These are phyloP conservation scores for Symbiodinium natans DNA, from an alignment of 73 alveolate species.

Conservation along the genomic window DNA sequence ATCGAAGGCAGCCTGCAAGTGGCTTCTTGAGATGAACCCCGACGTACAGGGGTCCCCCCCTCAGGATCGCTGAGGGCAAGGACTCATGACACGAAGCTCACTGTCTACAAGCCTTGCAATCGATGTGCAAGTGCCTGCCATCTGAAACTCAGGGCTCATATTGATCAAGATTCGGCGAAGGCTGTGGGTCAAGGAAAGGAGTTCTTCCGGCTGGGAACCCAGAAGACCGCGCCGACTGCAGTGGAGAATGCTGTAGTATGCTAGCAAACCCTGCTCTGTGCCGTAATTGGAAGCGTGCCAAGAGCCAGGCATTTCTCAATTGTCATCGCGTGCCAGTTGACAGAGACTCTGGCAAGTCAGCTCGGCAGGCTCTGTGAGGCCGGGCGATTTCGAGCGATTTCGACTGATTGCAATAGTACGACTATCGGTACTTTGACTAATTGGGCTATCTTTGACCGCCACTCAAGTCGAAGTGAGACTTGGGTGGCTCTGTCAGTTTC, in stretches of 20 bases:
- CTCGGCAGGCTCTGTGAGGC: constrained; percentile 61
- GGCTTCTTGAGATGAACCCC: constrained; percentile 97
- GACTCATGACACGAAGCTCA: background rate
- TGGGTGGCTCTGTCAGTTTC: background rate
- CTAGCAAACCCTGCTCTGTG: too few species aligned
- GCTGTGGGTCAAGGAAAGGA: constrained; percentile 60
- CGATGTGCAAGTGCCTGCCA: too few species aligned
- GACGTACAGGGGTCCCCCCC: constrained; percentile 96
- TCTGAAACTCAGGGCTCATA: constrained; percentile 5
- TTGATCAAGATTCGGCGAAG: constrained; percentile 48
- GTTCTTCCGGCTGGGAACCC: constrained; percentile 29
- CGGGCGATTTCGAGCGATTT: too few species aligned
- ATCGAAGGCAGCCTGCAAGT: constrained; percentile 94
- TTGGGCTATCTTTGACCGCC: too few species aligned
- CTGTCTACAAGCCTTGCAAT: background rate
- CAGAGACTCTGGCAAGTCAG: constrained; percentile 24
- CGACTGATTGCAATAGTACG: too few species aligned
- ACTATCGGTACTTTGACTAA: too few species aligned
- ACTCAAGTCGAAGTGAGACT: background rate
- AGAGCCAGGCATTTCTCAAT: constrained; percentile 89
- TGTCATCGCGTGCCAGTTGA: constrained; percentile 63
- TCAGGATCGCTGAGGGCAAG: background rate
- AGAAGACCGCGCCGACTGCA: too few species aligned
- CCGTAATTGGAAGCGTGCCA: too few species aligned
- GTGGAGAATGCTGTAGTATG: too few species aligned